phyloP scores from a whole-genome alignment of 1,139 yeast genomes.

The Pneumocystis murina region DNA sequence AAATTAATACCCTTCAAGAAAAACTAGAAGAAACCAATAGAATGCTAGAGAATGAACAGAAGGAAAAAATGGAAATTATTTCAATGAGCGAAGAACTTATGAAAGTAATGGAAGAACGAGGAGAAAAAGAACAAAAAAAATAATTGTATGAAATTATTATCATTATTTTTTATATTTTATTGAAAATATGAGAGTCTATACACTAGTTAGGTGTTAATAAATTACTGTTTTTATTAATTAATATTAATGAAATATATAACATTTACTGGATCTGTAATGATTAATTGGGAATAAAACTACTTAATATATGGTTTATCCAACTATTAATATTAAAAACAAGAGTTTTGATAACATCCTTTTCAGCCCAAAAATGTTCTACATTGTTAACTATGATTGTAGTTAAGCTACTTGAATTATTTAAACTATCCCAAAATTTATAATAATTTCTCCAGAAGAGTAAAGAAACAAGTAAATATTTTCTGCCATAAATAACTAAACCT shows the following conservation, averaged over 20 bases:
- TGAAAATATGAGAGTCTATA: not conserved
- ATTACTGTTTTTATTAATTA: not conserved
- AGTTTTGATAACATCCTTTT: not conserved
- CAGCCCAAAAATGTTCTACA: not conserved
- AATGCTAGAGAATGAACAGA: not conserved
- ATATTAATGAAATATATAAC: not conserved
- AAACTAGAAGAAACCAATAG: not conserved
- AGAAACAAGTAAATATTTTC: not conserved
- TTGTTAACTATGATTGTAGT: not conserved
- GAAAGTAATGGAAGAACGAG: not conserved
- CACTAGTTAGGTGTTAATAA: not conserved
- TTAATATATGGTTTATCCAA: not conserved
- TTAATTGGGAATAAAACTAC: too few species aligned
- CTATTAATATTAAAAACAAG: not conserved
- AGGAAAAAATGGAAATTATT: not conserved
- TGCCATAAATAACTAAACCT: not conserved
- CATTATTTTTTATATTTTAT: not conserved
- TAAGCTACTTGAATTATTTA: not conserved
- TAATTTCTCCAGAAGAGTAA: not conserved
- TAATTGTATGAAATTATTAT: not conserved
- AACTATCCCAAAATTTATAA: not conserved
- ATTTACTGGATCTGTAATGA: not conserved
- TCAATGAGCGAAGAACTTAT: not conserved
- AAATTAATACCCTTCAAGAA: slow-evolving; percentile 2
- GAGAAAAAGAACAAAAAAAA: not conserved